A percentile compares a stretch with the other conserved stretches of the same genome.
Evolutionary conservation across 306 rosid species (phyloP).

Genomic region (Glycine soja): DNA sequence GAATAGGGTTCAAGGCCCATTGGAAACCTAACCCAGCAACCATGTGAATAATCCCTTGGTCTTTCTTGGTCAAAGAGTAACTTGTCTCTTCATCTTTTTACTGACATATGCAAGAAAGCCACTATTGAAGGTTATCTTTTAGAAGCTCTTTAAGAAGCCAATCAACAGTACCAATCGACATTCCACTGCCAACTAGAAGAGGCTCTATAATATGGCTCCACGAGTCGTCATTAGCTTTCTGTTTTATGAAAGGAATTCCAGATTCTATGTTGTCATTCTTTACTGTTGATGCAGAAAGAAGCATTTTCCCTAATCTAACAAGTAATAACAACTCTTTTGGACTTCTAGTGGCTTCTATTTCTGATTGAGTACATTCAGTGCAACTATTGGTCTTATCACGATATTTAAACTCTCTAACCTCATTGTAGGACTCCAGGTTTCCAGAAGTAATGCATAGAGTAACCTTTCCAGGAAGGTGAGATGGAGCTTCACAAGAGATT

Average conservation of each 20-base stretch:
- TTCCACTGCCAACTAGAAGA: slow-evolving; percentile 74
- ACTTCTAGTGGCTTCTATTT: slow-evolving; percentile 67
- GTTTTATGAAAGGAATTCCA: slow-evolving; percentile 53
- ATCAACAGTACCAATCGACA: slow-evolving; percentile 63
- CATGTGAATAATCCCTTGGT: slow-evolving; percentile 93
- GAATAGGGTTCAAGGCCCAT: slow-evolving; percentile 92
- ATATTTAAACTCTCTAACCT: slow-evolving; percentile 86
- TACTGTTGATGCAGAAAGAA: slow-evolving; percentile 60
- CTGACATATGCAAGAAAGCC: slow-evolving; percentile 71
- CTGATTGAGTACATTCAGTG: slow-evolving; percentile 48
- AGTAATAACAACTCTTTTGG: slow-evolving; percentile 87
- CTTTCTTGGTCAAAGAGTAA: slow-evolving; percentile 85
- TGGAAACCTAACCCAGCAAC: slow-evolving; percentile 92
- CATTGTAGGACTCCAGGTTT: slow-evolving; percentile 92
- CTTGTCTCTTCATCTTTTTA: slow-evolving; percentile 54
- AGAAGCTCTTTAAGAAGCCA: slow-evolving; percentile 93
- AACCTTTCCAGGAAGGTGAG: too few species aligned
- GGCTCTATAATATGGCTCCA: slow-evolving; percentile 79
- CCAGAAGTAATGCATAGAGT: too few species aligned
- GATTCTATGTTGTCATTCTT: slow-evolving; percentile 54
- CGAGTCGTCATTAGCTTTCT: slow-evolving; percentile 68
- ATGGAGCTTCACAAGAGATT: too few species aligned
- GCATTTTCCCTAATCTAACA: slow-evolving; percentile 81
- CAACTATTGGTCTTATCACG: slow-evolving; percentile 53
- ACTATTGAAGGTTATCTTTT: slow-evolving; percentile 75